Percentiles rank a stretch among this genome's conserved stretches.
These are phyloP conservation scores for Cladorrhinum sp. DNA, from an alignment of 2,329 filamentous ascomycete species.

Conservation along the genomic window DNA sequence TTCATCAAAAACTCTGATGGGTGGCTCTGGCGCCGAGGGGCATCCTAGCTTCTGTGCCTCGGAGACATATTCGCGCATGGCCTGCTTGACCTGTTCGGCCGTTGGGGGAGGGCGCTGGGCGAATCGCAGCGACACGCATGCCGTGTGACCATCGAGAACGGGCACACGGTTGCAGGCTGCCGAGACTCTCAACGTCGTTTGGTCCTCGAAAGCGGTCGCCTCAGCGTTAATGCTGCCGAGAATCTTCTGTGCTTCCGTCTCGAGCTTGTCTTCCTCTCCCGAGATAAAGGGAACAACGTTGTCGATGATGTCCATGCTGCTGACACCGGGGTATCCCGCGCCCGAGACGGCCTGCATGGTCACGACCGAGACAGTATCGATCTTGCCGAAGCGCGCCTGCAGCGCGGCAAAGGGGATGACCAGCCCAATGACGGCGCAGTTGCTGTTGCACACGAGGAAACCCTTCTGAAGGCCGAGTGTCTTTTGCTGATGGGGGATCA, in stretches of 20 bases:
- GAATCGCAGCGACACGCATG: slow-evolving; percentile 88
- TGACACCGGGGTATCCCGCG: slow-evolving; percentile 85
- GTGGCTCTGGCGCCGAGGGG: slow-evolving; percentile 75
- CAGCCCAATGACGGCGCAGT: slow-evolving; percentile 94
- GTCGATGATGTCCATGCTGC: slow-evolving; percentile 92
- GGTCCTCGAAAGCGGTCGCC: slow-evolving; percentile 72
- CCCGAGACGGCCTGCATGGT: slow-evolving; percentile 95
- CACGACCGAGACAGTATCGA: slow-evolving; percentile 73
- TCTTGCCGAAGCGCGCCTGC: slow-evolving; percentile 79
- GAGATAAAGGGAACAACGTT: slow-evolving; percentile 93
- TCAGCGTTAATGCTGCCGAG: slow-evolving; percentile 71
- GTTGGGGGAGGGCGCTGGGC: slow-evolving; percentile 69
- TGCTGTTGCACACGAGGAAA: slow-evolving; percentile 96
- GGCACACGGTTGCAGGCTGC: slow-evolving; percentile 90
- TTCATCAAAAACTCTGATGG: slow-evolving; percentile 88
- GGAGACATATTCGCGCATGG: slow-evolving; percentile 74
- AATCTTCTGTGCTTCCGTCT: slow-evolving; percentile 94
- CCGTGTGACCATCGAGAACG: slow-evolving; percentile 93
- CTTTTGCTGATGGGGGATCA: slow-evolving; percentile 84
- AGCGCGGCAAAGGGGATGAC: slow-evolving; percentile 93
- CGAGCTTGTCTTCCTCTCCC: slow-evolving; percentile 94
- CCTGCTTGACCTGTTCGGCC: slow-evolving; percentile 72
- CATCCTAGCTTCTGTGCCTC: slow-evolving; percentile 83
- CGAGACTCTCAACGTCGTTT: slow-evolving; percentile 70
- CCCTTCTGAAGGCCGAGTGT: slow-evolving; percentile 73